These are phyloP conservation scores for Aspergillus homomorphus DNA, from an alignment of 495 filamentous ascomycete genomes.

Conservation along the genomic window DNA sequence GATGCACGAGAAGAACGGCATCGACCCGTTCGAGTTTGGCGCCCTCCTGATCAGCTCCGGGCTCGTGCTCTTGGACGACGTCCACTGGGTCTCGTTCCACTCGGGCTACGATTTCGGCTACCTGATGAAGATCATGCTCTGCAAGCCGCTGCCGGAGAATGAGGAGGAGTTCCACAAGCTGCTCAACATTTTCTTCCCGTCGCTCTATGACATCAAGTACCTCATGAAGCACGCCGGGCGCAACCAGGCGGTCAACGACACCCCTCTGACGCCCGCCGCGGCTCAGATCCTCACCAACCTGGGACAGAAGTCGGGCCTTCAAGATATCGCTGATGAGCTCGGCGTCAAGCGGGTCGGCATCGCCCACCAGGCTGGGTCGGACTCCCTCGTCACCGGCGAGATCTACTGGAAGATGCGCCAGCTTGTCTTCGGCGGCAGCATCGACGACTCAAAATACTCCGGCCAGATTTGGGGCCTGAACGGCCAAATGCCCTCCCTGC, in stretches of 20 bases:
- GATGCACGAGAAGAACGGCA: conserved; percentile 80
- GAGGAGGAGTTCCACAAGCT: conserved; percentile 82
- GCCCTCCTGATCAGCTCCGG: conserved; percentile 87
- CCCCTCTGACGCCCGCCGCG: conserved; percentile 58
- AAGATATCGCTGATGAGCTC: conserved; percentile 89
- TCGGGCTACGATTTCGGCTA: conserved; percentile 99
- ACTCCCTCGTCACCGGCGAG: conserved; percentile 87
- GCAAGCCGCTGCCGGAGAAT: conserved; percentile 75
- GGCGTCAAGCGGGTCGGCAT: conserved; percentile 81
- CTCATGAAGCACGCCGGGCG: conserved; percentile 84
- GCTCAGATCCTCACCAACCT: conserved; percentile 71
- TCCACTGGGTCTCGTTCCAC: conserved; percentile 96
- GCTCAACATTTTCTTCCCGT: conserved; percentile 87
- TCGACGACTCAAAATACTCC: conserved; percentile 67
- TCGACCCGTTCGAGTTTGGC: conserved; percentile 85
- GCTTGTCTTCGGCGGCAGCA: conserved; percentile 78
- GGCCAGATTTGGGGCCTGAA: conserved; percentile 89
- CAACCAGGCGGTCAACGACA: conserved; percentile 56
- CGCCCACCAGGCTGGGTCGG: conserved; percentile 87
- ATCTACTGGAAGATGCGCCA: conserved; percentile 88
- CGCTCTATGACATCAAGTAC: conserved; percentile 93
- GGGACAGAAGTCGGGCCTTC: conserved; percentile 81
- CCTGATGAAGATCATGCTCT: conserved; percentile 85
- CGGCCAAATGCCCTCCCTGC: conserved; percentile 50
- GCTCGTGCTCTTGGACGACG: conserved; percentile 80